These are phyloP conservation scores for Lactifluus pinguis DNA, from an alignment of 768 basidiomycete genomes.

Conservation along the genomic window DNA sequence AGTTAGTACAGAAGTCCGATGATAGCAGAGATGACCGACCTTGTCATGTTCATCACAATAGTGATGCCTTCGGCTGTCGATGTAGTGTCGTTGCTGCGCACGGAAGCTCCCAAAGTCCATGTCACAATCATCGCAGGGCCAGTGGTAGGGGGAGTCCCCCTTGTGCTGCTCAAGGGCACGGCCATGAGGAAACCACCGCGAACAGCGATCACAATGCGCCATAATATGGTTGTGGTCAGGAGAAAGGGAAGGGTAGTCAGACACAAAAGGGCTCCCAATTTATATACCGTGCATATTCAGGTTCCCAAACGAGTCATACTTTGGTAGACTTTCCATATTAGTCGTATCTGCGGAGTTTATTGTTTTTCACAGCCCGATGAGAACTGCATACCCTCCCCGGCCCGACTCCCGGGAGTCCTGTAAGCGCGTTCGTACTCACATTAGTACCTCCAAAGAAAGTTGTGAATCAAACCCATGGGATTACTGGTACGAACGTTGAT, in stretches of 20 bases:
- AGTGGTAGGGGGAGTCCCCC: conserved; percentile 28
- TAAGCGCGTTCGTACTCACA: too few species aligned
- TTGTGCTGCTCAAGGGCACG: conserved; percentile 23
- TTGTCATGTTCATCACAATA: not conserved
- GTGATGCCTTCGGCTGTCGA: not conserved
- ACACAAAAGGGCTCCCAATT: not conserved
- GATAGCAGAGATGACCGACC: too few species aligned
- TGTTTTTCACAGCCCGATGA: too few species aligned
- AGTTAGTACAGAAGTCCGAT: too few species aligned
- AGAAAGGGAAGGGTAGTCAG: not conserved
- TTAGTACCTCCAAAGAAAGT: too few species aligned
- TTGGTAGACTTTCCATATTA: too few species aligned
- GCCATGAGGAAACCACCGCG: conserved; percentile 12
- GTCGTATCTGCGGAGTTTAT: too few species aligned
- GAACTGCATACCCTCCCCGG: too few species aligned
- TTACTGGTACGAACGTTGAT: too few species aligned
- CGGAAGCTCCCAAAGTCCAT: conserved; percentile 31
- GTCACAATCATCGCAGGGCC: conserved; percentile 38
- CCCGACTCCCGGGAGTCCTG: too few species aligned
- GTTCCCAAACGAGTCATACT: too few species aligned
- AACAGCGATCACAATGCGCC: not conserved
- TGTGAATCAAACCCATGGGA: too few species aligned
- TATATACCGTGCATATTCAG: not conserved
- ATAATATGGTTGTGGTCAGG: not conserved
- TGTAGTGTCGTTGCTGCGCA: not conserved